Conservation (phyloP, 495 filamentous ascomycete species). For the Astrothelium subdiscretum region DNA sequence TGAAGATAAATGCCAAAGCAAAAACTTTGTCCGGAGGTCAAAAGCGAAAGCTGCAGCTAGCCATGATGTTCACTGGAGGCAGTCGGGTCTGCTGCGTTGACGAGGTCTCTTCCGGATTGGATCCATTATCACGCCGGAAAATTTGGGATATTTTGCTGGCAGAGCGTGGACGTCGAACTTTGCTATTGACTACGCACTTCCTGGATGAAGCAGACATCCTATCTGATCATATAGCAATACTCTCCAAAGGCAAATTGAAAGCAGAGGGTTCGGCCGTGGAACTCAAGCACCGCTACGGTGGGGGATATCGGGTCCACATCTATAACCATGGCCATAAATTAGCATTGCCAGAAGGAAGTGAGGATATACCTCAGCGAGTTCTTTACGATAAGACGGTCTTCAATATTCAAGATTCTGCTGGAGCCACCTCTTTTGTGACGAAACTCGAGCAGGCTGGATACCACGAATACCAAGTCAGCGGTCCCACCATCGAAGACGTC, state of each 20-base stretch:
- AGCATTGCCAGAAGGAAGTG: slow-evolving; percentile 38
- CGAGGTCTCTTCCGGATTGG: slow-evolving; percentile 72
- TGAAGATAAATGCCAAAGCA: slow-evolving; percentile 53
- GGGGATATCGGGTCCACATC: slow-evolving; percentile 68
- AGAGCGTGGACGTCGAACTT: slow-evolving; percentile 63
- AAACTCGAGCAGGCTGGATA: slow-evolving; percentile 44
- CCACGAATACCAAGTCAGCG: slow-evolving; percentile 30
- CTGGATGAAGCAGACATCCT: slow-evolving; percentile 32
- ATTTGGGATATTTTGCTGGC: slow-evolving; percentile 83
- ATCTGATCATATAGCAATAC: slow-evolving; percentile 28
- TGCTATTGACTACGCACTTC: slow-evolving; percentile 67
- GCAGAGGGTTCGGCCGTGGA: slow-evolving; percentile 25
- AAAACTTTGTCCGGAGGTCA: slow-evolving; percentile 74
- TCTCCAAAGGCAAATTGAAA: slow-evolving; percentile 27
- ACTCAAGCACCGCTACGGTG: slow-evolving; percentile 26
- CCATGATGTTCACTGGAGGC: slow-evolving; percentile 87
- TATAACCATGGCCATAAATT: slow-evolving; percentile 36
- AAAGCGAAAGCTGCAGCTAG: slow-evolving; percentile 80
- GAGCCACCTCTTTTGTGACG: slow-evolving; percentile 55
- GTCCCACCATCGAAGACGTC: slow-evolving; percentile 59
- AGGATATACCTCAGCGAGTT: slow-evolving; percentile 43
- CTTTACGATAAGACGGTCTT: slow-evolving; percentile 61
- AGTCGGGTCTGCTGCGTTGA: slow-evolving; percentile 78
- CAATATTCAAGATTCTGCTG: slow-evolving; percentile 47
- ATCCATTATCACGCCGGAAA: slow-evolving; percentile 68